Percentiles rank a stretch among this genome's conserved stretches.
Conservation (phyloP, 306 rosid species). For the Glycyrrhiza uralensis region DNA sequence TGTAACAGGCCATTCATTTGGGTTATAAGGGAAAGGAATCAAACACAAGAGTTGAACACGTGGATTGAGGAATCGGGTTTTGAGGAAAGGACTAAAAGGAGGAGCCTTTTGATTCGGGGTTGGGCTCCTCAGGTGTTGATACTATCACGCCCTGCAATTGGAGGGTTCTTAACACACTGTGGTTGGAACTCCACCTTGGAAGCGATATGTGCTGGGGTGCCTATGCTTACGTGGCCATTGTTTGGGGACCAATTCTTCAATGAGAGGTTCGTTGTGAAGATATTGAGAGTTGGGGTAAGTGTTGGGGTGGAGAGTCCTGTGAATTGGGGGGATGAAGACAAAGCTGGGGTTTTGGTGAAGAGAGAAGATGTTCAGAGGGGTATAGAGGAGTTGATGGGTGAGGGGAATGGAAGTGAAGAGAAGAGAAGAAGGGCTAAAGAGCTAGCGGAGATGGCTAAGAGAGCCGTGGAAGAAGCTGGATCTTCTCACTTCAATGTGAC, state of each 20-base stretch:
- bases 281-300: constrained; percentile 29
- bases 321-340: constrained; percentile 42
- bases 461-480: constrained; percentile 53
- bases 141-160: constrained; percentile 47
- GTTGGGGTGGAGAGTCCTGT: constrained; percentile 44
- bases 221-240: constrained; percentile 61
- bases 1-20: constrained; percentile 49
- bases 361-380: constrained; percentile 36
- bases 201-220: constrained; percentile 50
- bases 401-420: constrained; percentile 33
- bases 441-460: constrained; percentile 39
- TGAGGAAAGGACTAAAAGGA: constrained; percentile 41
- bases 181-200: constrained; percentile 73
- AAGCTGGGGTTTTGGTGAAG: constrained; percentile 40
- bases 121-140: constrained; percentile 68
- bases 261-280: constrained; percentile 44
- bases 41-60: constrained; percentile 33
- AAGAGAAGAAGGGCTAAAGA: constrained; percentile 35
- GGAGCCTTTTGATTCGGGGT: constrained; percentile 43
- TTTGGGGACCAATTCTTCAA: constrained; percentile 61
- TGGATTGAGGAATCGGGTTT: constrained; percentile 43
- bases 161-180: constrained; percentile 64
- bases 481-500: constrained; percentile 48
- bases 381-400: constrained; percentile 38
- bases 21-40: constrained; percentile 40